Base-by-base conservation (phyloP, 768 basidiomycete species). In the Podaxis sp. region DNA sequence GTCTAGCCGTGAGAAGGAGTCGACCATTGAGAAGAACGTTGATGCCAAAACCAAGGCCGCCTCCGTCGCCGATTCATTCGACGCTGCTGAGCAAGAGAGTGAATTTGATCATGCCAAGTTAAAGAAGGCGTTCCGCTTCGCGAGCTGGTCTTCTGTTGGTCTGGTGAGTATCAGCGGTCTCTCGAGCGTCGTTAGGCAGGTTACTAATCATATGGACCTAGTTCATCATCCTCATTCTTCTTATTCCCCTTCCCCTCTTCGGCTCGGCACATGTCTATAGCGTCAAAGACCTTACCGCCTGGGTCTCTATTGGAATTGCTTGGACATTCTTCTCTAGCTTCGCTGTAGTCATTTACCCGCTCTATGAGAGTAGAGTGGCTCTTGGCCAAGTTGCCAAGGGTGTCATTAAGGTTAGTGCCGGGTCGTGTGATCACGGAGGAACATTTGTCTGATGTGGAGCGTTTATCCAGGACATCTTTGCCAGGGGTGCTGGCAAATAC, bases 221-320 rank as follows among this genome's bases (percentile, higher is more conserved):
- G 88, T 80, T 85, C 55, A 52, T 89, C 29, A 69, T 92, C 4
- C 75, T 93, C 68, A 80, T 93, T 66, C 75, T 94, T 66, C 57
- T 93, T 59, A 85, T 97, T 57, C 96, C 94, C 0, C 74, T 97
- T 1, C 94, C 94, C 2, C 79, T 96, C 7, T 96, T 96, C 80
- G 91, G 90, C 71, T 87, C 92, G 0, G 81, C 83, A 46, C 89
- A 90, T 33, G 76, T 94, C 24, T 94, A 85, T 64, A 80, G 82
- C 24, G 78, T 83, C 43, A 66, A 74, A 9, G 91, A 90, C 4
- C 79, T 93, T 61, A 83, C 85, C 0, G 89, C 83, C 0, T 97
- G 94, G 94, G 89, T 96, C 7, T 75, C 84, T 47, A 77, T 96
- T 60, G 89, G 91, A 2, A 88, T 97, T 63, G 76, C 88, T 38